Conservation (phyloP, 2,329 filamentous ascomycete genomes). For the Penicillium sclerotigenum region DNA sequence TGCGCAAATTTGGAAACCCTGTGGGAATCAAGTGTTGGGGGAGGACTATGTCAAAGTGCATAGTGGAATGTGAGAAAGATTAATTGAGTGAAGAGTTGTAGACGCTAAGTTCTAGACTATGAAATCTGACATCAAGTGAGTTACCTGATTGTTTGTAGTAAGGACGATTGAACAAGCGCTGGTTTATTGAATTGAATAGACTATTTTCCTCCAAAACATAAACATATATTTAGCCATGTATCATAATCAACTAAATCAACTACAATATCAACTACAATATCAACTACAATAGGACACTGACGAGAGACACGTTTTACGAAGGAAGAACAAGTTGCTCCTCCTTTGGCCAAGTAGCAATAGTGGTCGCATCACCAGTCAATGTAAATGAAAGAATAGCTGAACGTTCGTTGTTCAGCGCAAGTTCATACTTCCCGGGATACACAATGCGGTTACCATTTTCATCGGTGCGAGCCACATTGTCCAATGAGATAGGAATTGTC, state of each 20-base stretch:
- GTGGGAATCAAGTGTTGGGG: too few species aligned
- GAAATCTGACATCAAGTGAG: too few species aligned
- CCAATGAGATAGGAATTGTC: slow-evolving; percentile 38
- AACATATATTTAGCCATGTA: neutral
- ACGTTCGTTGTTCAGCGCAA: slow-evolving; percentile 43
- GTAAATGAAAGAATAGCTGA: slow-evolving; percentile 33
- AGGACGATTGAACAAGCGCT: neutral
- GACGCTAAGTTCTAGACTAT: too few species aligned
- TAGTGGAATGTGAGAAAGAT: too few species aligned
- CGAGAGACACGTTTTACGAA: slow-evolving; percentile 1
- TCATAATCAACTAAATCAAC: neutral
- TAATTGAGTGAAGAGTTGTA: too few species aligned
- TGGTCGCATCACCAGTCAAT: slow-evolving; percentile 32
- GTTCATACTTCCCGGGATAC: slow-evolving; percentile 43
- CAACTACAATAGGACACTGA: neutral
- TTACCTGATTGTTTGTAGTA: slow-evolving; percentile 5
- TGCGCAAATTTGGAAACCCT: neutral
- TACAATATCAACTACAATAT: too few species aligned
- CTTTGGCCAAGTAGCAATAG: slow-evolving; percentile 37
- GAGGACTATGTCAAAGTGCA: too few species aligned
- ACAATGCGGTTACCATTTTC: slow-evolving; percentile 39
- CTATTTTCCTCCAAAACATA: neutral
- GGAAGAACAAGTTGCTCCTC: slow-evolving; percentile 22
- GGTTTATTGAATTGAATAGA: slow-evolving; percentile 4
- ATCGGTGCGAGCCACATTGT: slow-evolving; percentile 39